phyloP scores from a whole-genome alignment of 2,329 filamentous ascomycete species.

The Dothidotthia symphoricarpi region DNA sequence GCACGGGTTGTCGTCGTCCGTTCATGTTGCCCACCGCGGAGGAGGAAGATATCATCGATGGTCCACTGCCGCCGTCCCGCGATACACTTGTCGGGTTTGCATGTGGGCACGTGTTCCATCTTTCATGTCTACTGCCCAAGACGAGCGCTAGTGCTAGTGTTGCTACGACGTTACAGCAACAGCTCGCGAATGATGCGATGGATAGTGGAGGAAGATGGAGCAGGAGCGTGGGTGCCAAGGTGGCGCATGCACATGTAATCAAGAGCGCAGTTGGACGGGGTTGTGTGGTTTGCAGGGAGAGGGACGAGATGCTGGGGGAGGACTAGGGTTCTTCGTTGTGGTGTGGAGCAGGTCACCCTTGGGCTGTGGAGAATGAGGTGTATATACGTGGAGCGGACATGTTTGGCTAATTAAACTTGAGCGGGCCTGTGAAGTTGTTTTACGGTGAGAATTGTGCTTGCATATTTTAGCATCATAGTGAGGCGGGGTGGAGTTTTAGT shows the following conservation, averaged over 20 bases:
- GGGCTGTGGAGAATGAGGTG: background rate
- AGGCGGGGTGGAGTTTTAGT: no score
- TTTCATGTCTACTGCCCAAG: constrained; percentile 63
- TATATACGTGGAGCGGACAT: no score
- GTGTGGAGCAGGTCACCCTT: no score
- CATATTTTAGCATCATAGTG: no score
- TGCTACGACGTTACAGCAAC: constrained; percentile 47
- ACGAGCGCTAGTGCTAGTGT: constrained; percentile 44
- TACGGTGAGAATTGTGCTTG: no score
- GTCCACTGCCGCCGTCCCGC: constrained; percentile 28
- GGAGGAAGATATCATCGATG: constrained; percentile 27
- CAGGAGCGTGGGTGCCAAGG: constrained; percentile 63
- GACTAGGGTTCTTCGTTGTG: constrained; percentile 8
- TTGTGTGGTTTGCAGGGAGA: constrained; percentile 38
- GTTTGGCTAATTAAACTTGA: no score
- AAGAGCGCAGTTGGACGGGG: constrained; percentile 67
- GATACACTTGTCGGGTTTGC: constrained; percentile 77
- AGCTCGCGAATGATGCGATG: constrained; percentile 41
- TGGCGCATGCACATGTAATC: constrained; percentile 70
- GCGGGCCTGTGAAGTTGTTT: no score
- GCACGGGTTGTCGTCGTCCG: constrained; percentile 33
- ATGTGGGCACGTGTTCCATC: constrained; percentile 79
- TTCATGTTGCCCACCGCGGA: constrained; percentile 34
- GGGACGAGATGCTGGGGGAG: constrained; percentile 23
- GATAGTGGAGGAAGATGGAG: constrained; percentile 49